Percentiles rank a stretch among this genome's conserved stretches.
Evolutionary conservation across 306 rosid genomes (phyloP).

Genomic region (Rosa lucieae): DNA sequence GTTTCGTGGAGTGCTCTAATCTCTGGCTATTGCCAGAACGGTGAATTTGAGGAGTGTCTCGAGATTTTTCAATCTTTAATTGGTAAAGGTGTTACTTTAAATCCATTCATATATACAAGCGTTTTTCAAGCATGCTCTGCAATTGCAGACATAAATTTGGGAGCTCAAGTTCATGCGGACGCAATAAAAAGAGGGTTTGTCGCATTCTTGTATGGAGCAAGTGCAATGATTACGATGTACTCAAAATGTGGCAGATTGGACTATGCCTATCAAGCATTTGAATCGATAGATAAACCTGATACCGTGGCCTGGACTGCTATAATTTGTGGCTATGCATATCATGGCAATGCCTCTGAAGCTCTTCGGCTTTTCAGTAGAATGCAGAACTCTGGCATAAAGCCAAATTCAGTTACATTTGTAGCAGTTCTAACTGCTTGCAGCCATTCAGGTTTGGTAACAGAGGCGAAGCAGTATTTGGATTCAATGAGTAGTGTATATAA

Average conservation of each 20-base stretch:
- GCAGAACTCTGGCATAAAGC: conserved; percentile 43
- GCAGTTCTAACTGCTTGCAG: conserved; percentile 60
- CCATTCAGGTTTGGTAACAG: conserved; percentile 53
- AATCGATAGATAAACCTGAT: conserved; percentile 51
- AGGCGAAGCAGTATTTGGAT: conserved; percentile 49
- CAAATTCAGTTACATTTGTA: conserved; percentile 56
- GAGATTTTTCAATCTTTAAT: conserved; percentile 45
- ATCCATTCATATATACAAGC: conserved; percentile 53
- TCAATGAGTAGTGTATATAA: conserved; percentile 41
- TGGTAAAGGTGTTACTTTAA: conserved; percentile 44
- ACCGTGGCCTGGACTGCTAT: conserved; percentile 62
- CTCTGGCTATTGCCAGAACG: conserved; percentile 55
- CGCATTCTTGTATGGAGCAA: conserved; percentile 45
- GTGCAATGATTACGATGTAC: conserved; percentile 69
- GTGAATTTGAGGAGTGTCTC: conserved; percentile 46
- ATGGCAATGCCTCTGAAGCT: conserved; percentile 56
- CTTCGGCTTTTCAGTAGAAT: conserved; percentile 42
- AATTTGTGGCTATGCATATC: conserved; percentile 55
- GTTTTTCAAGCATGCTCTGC: conserved; percentile 62
- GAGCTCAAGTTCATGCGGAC: conserved; percentile 59
- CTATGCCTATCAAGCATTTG: conserved; percentile 49
- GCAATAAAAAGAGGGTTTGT: conserved; percentile 56
- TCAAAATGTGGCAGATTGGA: conserved; percentile 61
- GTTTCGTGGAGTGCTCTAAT: conserved; percentile 62
- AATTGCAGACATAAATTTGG: conserved; percentile 43